Percentiles rank a stretch among this genome's conserved stretches.
Evolutionary conservation across 2,329 filamentous ascomycete genomes (phyloP).

Genomic region (Diaporthe citri): DNA sequence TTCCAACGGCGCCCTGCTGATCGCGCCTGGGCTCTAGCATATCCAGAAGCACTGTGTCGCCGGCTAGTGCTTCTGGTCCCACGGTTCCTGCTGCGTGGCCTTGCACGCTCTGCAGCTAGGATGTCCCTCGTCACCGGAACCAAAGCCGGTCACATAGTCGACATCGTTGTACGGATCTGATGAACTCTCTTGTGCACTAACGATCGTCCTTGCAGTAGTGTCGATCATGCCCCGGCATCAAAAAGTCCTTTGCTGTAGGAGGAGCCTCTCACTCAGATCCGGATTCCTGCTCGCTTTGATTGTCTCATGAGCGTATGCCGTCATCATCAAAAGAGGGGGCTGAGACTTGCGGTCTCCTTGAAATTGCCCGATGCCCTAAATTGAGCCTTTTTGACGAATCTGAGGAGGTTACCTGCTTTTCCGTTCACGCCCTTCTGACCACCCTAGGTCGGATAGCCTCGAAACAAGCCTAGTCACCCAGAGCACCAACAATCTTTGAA

Average conservation of each 20-base stretch:
- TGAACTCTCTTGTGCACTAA: conserved; percentile 26
- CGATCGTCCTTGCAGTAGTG: conserved; percentile 6
- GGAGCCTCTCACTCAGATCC: not conserved
- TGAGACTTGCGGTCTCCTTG: not conserved
- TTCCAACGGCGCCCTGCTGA: not conserved
- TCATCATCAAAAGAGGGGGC: not conserved
- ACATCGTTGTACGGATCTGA: not conserved
- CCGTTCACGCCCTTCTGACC: not conserved
- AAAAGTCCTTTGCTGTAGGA: not conserved
- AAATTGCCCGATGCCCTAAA: not conserved
- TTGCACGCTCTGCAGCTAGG: not conserved
- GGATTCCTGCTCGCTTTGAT: not conserved
- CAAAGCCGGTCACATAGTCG: conserved; percentile 12
- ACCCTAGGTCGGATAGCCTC: too few species aligned
- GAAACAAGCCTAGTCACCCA: not conserved
- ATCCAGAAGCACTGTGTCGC: too few species aligned
- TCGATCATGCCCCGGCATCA: conserved; percentile 3
- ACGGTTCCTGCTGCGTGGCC: not conserved
- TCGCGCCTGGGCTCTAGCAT: not conserved
- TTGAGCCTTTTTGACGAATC: too few species aligned
- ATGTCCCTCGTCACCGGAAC: conserved; percentile 10
- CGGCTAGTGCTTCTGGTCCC: not conserved
- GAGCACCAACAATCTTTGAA: not conserved
- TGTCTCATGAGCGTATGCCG: not conserved
- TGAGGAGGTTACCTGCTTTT: not conserved